These are phyloP conservation scores for Ambispora gerdemannii DNA, from an alignment of 192 early-diverging fungal species.

Conservation along the genomic window DNA sequence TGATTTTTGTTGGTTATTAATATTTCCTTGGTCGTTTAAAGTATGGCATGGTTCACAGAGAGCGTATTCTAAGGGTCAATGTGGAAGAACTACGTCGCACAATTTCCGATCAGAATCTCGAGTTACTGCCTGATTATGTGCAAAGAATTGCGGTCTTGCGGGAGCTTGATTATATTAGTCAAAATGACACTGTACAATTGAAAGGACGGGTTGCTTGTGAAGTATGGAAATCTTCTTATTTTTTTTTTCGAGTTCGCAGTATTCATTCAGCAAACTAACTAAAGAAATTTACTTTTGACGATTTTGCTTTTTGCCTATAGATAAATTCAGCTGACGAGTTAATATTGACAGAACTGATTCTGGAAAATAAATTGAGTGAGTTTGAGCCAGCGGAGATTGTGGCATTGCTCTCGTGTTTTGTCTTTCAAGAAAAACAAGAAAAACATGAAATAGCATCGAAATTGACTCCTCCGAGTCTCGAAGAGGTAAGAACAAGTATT, in stretches of 20 bases:
- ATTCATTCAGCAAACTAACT: no score
- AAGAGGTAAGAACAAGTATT: conserved; percentile 17
- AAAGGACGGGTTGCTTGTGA: conserved; percentile 97
- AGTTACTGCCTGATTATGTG: conserved; percentile 89
- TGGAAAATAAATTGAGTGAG: conserved; percentile 88
- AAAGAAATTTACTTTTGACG: no score
- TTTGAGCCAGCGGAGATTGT: conserved; percentile 92
- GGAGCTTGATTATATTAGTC: conserved; percentile 76
- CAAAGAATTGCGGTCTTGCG: conserved; percentile 84
- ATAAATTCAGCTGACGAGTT: conserved; percentile 96
- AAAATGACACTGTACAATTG: conserved; percentile 81
- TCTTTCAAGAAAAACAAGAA: conserved; percentile 88
- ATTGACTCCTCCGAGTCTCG: conserved; percentile 64
- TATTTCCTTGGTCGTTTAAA: conserved; percentile 23
- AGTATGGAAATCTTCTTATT: no score
- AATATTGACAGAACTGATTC: conserved; percentile 88
- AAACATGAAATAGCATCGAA: conserved; percentile 62
- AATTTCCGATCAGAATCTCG: conserved; percentile 90
- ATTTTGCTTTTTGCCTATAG: conserved; percentile 32
- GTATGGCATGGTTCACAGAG: conserved; percentile 51
- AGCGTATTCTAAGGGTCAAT: conserved; percentile 62
- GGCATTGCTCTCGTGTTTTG: conserved; percentile 88
- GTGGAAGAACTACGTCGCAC: conserved; percentile 71
- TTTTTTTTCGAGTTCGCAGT: no score
- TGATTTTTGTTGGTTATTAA: no score